These are phyloP conservation scores for Scleromitrula shiraiana DNA, from an alignment of 2,329 filamentous ascomycete species.

Conservation along the genomic window DNA sequence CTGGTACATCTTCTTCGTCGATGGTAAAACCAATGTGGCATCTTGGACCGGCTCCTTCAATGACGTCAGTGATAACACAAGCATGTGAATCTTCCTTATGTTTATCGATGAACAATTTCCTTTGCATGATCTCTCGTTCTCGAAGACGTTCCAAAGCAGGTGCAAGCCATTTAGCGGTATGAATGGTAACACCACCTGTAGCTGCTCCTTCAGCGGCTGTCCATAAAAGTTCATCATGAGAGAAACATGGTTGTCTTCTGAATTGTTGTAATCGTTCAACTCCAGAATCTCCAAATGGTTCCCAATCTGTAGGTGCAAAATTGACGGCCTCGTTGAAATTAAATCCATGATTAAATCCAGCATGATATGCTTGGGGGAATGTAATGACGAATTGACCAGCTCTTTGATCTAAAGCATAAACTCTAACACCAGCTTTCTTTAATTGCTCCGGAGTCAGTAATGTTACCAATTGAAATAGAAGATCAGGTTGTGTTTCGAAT, in stretches of 20 bases:
- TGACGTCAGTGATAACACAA: slow-evolving; percentile 25
- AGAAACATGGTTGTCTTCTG: slow-evolving; percentile 89
- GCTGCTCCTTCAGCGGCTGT: slow-evolving; percentile 78
- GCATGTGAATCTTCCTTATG: slow-evolving; percentile 45
- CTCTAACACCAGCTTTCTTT: slow-evolving; percentile 83
- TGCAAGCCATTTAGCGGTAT: slow-evolving; percentile 89
- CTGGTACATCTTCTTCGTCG: slow-evolving; percentile 67
- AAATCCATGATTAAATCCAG: slow-evolving; percentile 97
- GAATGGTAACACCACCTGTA: slow-evolving; percentile 58
- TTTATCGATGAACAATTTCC: slow-evolving; percentile 59
- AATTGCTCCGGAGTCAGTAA: slow-evolving; percentile 88
- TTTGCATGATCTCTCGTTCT: slow-evolving; percentile 61
- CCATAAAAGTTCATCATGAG: slow-evolving; percentile 88
- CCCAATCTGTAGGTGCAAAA: slow-evolving; percentile 93
- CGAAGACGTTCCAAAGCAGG: slow-evolving; percentile 76
- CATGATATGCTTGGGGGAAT: slow-evolving; percentile 94
- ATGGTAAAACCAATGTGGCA: slow-evolving; percentile 57
- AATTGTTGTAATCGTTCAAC: slow-evolving; percentile 83
- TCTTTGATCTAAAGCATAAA: slow-evolving; percentile 91
- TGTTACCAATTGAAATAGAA: slow-evolving; percentile 96
- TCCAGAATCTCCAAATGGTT: slow-evolving; percentile 79
- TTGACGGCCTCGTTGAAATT: slow-evolving; percentile 99
- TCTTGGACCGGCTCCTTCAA: slow-evolving; percentile 28
- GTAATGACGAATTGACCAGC: slow-evolving; percentile 95
- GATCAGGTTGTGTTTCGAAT: slow-evolving; percentile 93